Base-by-base conservation (phyloP, 1,139 yeast genomes). In the Hansenula lynferdii region DNA sequence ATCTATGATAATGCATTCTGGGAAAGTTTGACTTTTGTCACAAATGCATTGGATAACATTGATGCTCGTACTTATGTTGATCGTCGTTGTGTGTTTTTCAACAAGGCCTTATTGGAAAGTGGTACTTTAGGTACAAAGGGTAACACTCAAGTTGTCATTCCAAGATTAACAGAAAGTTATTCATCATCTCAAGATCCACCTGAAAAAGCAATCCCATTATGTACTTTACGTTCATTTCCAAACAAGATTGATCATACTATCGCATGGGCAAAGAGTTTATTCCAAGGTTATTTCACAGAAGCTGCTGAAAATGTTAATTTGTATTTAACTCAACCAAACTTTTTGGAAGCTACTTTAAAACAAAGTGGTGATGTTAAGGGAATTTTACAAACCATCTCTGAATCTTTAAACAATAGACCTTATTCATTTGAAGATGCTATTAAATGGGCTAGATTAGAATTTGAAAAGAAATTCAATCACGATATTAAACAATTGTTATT, bases 91-190 rank as follows among this genome's bases (percentile, higher is more conserved):
- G 89, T 92, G 39, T 89, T 89, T 60, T 92, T 75, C 77, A 78
- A 80, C 58, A 90, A 90, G 64, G 89, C 98, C 23, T 73, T 92
- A 53, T 74, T 92, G 49, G 99, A 92, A 67, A 85, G 96, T 12
- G 99, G 99, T 47, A 92, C 99, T 33, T 75, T 92, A 54, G 99
- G 99, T 50, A 92, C 98, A 22, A 92, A 94, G 67, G 98, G 98
- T 62, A 92, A 92, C 59, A 92, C 96, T 20, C 99, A 92, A 69
- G 97, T 94, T 34, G 84, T 92, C 40, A 79, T 89, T 56, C 99
- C 99, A 45, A 76, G 79, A 60, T 63, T 92, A 59, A 92, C 98
- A 5, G 99, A 92, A 65, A 84, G 95, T 7, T 92, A 92, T 63
- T 85, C 97, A 6, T 85, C 97, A 4, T 85, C 96, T 18, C 95